A percentile compares a stretch with the other conserved stretches of the same genome.
phyloP scores from a whole-genome alignment of 768 basidiomycete species.

The Suillus luteus region DNA sequence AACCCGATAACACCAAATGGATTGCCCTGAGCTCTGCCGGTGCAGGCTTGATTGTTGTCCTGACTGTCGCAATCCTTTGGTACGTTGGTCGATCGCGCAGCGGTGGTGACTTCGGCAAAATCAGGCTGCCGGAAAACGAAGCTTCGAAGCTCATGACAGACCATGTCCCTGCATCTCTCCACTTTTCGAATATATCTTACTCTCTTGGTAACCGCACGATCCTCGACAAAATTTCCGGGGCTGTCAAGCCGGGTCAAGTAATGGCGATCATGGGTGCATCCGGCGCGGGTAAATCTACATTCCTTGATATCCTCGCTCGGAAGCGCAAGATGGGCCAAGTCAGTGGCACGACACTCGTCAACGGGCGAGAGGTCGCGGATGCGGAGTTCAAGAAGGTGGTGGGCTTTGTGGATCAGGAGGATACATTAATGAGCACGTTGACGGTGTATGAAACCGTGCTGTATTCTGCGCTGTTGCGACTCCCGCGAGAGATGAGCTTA shows the following conservation, averaged over 20 bases:
- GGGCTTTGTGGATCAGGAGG: conserved; percentile 98
- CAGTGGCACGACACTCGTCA: conserved; percentile 74
- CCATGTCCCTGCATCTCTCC: conserved; percentile 92
- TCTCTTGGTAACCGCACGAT: conserved; percentile 61
- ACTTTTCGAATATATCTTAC: conserved; percentile 87
- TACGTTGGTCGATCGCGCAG: conserved; percentile 72
- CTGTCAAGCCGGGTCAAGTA: conserved; percentile 85
- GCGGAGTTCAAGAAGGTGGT: conserved; percentile 80
- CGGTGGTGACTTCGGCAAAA: conserved; percentile 66
- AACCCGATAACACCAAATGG: conserved; percentile 82
- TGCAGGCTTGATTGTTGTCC: conserved; percentile 72
- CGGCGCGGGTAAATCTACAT: conserved; percentile 94
- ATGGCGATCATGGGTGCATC: conserved; percentile 98
- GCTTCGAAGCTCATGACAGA: conserved; percentile 87
- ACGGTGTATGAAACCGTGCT: conserved; percentile 98
- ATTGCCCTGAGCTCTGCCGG: conserved; percentile 83
- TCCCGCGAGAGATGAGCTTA: conserved; percentile 93
- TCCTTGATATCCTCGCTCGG: conserved; percentile 93
- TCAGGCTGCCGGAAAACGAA: conserved; percentile 80
- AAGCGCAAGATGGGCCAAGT: conserved; percentile 84
- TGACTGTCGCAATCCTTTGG: conserved; percentile 81
- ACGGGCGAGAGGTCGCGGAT: conserved; percentile 77
- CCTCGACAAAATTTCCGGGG: conserved; percentile 80
- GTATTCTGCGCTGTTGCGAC: conserved; percentile 85
- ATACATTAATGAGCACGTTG: conserved; percentile 94